phyloP scores from a whole-genome alignment of 176 grass and related monocot genomes.

The Microstegium vimineum region DNA sequence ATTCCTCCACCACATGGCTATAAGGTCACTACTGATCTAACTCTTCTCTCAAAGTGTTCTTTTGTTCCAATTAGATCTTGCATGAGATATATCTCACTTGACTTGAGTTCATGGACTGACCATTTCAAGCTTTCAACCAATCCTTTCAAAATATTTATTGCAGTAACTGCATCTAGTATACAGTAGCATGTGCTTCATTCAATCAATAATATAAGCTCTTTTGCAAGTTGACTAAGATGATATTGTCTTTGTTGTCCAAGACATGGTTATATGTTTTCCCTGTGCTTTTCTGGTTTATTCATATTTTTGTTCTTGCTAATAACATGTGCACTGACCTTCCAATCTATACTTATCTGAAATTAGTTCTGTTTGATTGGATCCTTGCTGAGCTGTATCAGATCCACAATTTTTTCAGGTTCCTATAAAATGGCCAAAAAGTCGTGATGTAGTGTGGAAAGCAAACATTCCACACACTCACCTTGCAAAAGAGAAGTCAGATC shows the following conservation, averaged over 20 bases:
- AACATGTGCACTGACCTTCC: background rate
- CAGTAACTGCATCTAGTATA: background rate
- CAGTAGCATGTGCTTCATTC: background rate
- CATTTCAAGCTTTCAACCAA: constrained; percentile 10
- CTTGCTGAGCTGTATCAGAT: background rate
- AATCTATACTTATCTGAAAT: background rate
- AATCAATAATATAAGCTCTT: background rate
- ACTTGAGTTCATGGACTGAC: background rate
- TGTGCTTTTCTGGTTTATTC: background rate
- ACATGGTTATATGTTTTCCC: background rate
- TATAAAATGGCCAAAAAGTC: constrained; percentile 98
- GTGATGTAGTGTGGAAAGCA: constrained; percentile 95
- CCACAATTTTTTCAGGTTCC: constrained; percentile 60
- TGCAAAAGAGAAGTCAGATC: constrained; percentile 96
- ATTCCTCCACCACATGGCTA: constrained; percentile 87
- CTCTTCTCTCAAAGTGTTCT: background rate
- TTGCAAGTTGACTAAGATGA: constrained; percentile 13
- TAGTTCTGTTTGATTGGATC: constrained; percentile 15
- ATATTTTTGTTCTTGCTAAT: background rate
- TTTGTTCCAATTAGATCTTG: background rate
- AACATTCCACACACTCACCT: constrained; percentile 98
- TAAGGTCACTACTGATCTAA: constrained; percentile 58
- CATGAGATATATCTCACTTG: background rate
- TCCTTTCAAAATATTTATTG: constrained; percentile 15
- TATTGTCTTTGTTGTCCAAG: background rate